phyloP scores from a whole-genome alignment of 257 asterid genomes.

The Salvia miltiorrhiza region DNA sequence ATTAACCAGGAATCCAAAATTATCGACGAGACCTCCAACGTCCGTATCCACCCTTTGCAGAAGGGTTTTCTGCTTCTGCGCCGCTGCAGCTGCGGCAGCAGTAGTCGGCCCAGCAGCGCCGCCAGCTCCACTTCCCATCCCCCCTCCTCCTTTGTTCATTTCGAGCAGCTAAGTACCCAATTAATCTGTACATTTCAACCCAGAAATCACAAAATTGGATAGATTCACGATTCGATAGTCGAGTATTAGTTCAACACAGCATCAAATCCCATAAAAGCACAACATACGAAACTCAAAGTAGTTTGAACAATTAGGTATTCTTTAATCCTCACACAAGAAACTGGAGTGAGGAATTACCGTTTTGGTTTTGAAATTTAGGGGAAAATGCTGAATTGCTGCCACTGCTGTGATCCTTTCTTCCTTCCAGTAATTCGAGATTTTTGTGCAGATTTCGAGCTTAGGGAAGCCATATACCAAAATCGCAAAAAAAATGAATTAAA shows the following conservation, averaged over 20 bases:
- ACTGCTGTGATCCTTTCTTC: too few relatives aligned
- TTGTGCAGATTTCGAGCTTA: too few relatives aligned
- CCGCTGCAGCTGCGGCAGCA: slow-evolving; percentile 76
- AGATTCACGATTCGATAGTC: not conserved
- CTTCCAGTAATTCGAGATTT: too few relatives aligned
- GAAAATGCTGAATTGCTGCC: not conserved
- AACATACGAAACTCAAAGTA: not conserved
- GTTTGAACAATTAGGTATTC: not conserved
- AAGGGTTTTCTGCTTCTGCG: slow-evolving; percentile 77
- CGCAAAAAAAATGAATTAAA: not conserved
- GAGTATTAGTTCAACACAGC: not conserved
- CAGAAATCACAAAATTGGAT: not conserved
- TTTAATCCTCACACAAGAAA: not conserved
- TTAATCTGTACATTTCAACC: not conserved
- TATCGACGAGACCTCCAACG: slow-evolving; percentile 76
- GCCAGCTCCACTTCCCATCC: slow-evolving; percentile 37
- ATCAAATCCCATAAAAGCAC: not conserved
- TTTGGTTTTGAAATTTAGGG: not conserved
- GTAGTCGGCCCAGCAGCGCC: slow-evolving; percentile 51
- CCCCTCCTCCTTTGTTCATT: slow-evolving; percentile 77
- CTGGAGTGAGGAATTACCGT: not conserved
- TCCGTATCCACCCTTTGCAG: slow-evolving; percentile 83
- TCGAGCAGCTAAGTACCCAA: not conserved
- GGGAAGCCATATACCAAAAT: too few relatives aligned
- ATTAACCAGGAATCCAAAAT: slow-evolving; percentile 70